A percentile compares a stretch with the other conserved stretches of the same genome.
These are phyloP conservation scores for Erysimum cheiranthoides DNA, from an alignment of 345 rosid genomes.

Conservation along the genomic window DNA sequence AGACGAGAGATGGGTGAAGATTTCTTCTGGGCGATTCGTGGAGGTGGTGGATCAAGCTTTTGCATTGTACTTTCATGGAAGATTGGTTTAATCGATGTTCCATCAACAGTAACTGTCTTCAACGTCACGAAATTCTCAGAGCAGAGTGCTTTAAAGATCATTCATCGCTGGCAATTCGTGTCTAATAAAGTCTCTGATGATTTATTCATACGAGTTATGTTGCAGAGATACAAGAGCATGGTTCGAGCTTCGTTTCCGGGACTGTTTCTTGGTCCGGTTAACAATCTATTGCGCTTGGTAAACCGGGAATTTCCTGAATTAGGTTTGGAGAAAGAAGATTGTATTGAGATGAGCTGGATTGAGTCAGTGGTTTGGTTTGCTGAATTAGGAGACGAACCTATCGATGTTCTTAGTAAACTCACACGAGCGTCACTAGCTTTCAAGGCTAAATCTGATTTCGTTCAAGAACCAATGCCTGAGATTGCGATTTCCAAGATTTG, in stretches of 20 bases:
- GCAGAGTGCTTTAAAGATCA: constrained; percentile 49
- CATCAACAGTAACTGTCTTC: constrained; percentile 59
- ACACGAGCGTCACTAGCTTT: constrained; percentile 30
- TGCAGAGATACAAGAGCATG: constrained; percentile 38
- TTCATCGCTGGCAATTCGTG: constrained; percentile 56
- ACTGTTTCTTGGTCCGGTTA: constrained; percentile 52
- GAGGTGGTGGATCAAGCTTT: constrained; percentile 74
- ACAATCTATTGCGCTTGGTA: constrained; percentile 33
- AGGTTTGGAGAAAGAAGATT: constrained; percentile 45
- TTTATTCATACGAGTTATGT: constrained; percentile 58
- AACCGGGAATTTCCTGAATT: constrained; percentile 51
- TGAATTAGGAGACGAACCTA: constrained; percentile 41
- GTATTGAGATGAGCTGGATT: constrained; percentile 57
- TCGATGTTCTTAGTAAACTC: constrained; percentile 43
- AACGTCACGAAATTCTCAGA: constrained; percentile 43
- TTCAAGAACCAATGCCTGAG: constrained; percentile 49
- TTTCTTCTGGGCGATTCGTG: constrained; percentile 78
- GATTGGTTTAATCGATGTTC: constrained; percentile 53
- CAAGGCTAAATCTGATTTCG: constrained; percentile 74
- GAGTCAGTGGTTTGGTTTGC: constrained; percentile 51
- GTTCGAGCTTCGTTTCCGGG: constrained; percentile 46
- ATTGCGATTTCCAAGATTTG: constrained; percentile 43
- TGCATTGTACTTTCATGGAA: constrained; percentile 68
- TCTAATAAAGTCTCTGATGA: constrained; percentile 45
- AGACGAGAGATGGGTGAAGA: constrained; percentile 71